Base-by-base conservation (phyloP, 2,329 filamentous ascomycete species). In the Pseudopithomyces maydicus region DNA sequence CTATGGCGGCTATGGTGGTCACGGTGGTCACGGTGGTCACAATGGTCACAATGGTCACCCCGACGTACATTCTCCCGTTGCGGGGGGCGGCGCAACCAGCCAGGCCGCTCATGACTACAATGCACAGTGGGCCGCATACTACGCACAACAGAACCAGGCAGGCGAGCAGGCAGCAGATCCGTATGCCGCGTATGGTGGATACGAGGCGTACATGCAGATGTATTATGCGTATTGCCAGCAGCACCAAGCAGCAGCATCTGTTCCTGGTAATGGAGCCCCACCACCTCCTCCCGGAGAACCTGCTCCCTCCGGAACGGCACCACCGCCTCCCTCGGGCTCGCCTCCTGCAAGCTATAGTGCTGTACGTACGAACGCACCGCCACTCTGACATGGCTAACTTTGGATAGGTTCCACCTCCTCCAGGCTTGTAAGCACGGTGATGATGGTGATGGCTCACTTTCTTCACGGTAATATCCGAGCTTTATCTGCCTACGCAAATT, bases 71-170 rank as follows among this genome's bases (percentile, higher is more conserved):
- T 72, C 70, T 29, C 66, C 73, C 22, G 75, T 78, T 8, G 76
- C 79, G 20, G 74, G 79, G 17, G 77, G 84, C 11, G 76, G 83
- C 23, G 71, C 75, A 8, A 71, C 68, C 52, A 62, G 56, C 42
- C 66, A 71, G 50, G 65, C 73, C 51, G 76, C 80, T 11, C 38
- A 42, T 52, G 90, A 96, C 67, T 95, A 95, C 74, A 86, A 96
- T 74, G 89, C 90, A 2, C 89, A 92, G 73, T 95, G 96, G 75
- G 94, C 93, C 59, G 69, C 66, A 29, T 71, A 71, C 56, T 71
- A 73, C 54, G 83, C 82, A 33, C 86, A 54, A 85, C 89, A 35
- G 89, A 93, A 70, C 62, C 86, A 54, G 86, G 89, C 33, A 89
- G 93, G 70, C 63, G 96, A 94, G 14, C 35, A 39, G 19, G 35